phyloP scores from a whole-genome alignment of 2,329 filamentous ascomycete species.

The Penicillium psychrosexuale region DNA sequence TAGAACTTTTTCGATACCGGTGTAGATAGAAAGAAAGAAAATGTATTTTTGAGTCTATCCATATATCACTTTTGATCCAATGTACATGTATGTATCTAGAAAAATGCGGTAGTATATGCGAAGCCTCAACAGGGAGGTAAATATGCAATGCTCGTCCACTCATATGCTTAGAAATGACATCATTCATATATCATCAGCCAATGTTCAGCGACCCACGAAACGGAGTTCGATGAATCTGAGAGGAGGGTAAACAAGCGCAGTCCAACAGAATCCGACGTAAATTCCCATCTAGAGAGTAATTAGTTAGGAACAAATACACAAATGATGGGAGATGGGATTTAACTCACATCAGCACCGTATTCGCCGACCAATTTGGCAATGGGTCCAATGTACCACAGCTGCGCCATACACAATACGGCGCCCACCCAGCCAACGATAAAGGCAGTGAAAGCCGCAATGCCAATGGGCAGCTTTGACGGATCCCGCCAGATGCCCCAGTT shows the following conservation, averaged over 20 bases:
- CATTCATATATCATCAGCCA: neutral
- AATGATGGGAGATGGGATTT: neutral
- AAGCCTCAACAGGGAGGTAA: neutral
- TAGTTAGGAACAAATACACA: conserved; percentile 11
- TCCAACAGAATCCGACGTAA: conserved; percentile 60
- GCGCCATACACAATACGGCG: conserved; percentile 64
- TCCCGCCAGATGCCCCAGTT: conserved; percentile 63
- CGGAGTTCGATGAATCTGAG: conserved; percentile 53
- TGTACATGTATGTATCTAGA: neutral
- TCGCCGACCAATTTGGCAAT: conserved; percentile 57
- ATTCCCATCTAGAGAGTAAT: conserved; percentile 49
- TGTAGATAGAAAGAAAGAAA: neutral
- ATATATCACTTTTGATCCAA: neutral
- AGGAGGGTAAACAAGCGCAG: conserved; percentile 55
- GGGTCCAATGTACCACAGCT: conserved; percentile 67
- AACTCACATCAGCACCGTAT: conserved; percentile 56
- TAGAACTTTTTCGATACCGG: neutral
- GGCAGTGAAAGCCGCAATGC: conserved; percentile 58
- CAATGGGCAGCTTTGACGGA: conserved; percentile 57
- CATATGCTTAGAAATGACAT: neutral
- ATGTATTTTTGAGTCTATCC: neutral
- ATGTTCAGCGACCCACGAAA: conserved; percentile 45
- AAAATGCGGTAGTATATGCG: neutral
- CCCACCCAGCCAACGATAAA: conserved; percentile 66
- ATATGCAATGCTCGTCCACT: neutral